Base-by-base conservation (phyloP, 768 basidiomycete genomes). In the Peribolospora kevripleyi region DNA sequence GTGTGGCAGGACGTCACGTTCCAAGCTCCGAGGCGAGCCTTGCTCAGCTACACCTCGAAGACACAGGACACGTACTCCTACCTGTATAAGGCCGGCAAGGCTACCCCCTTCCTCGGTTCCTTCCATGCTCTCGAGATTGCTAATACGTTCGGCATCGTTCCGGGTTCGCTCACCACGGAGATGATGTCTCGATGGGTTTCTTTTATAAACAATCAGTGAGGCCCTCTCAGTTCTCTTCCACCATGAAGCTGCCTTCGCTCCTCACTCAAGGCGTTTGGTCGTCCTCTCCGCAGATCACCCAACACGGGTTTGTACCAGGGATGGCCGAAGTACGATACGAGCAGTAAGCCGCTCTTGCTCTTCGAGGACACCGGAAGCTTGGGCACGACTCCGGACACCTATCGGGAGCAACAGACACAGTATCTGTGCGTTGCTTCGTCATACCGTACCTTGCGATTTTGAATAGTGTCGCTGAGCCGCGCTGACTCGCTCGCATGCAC, bases 151-250 rank as follows among this genome's bases (percentile, higher is more conserved):
- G 57, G 57, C 6, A 37, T 42, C 37, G 36, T 40, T 14, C 47
- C 46, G 6, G n/a, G 46, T 1, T 10, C 53, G 6, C 57, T 54
- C 7, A 51, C 53, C 2, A 40, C 36, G 37, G 57, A 57, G 51
- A 52, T 57, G 40, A 50, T 51, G 38, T 14, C 42, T 5, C 53
- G 53, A 46, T 57, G 57, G 57, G 42, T 57, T 14, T 8, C 39
- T 6, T 57, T 54, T 11, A 42, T 51, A 3, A 38, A 52, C 47
- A 52, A 39, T 52, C 47, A 53, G 53, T 54, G 40, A 42, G 53
- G 25, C 25, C 25, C 25, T 48, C 14, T 4, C 47, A 7, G 3
- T 46, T 3, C 6, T 10, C 42, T 14, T 42, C 36, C 46, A 53
- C 13, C 54, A 57, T 51, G 53, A 43, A 36, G 41, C 40, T 3